phyloP scores from a whole-genome alignment of 1,284 basidiomycete species.

The Sanghuangporus weigelae region DNA sequence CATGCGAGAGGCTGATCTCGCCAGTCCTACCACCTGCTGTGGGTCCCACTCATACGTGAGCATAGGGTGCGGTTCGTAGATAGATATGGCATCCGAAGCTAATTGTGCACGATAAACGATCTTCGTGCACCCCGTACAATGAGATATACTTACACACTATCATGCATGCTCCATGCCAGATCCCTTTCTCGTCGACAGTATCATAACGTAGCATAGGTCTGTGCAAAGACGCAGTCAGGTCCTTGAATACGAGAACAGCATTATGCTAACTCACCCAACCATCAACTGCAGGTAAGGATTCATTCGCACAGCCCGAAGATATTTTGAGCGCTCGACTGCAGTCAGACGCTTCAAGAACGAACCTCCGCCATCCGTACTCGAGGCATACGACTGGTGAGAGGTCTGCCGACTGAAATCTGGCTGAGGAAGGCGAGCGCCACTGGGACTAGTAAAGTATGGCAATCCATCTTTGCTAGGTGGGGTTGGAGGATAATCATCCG shows the following conservation, averaged over 20 bases:
- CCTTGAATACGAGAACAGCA: not conserved
- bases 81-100: constrained; percentile 75
- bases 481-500: constrained; percentile 26
- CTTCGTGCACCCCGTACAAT: not conserved
- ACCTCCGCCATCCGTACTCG: not conserved
- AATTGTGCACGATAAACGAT: not conserved
- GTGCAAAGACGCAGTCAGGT: constrained; percentile 36
- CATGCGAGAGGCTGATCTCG: constrained; percentile 19
- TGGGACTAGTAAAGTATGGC: constrained; percentile 9
- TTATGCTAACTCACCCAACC: constrained; percentile 23
- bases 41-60: constrained; percentile 80
- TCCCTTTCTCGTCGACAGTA: constrained; percentile 68
- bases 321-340: constrained; percentile 58
- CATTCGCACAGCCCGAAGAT: constrained; percentile 55
- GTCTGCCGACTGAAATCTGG: constrained; percentile 33
- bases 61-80: constrained; percentile 72
- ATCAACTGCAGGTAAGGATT: constrained; percentile 47
- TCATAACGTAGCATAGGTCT: constrained; percentile 85
- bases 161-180: constrained; percentile 87
- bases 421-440: constrained; percentile 20
- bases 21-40: constrained; percentile 27
- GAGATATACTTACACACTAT: constrained; percentile 63
- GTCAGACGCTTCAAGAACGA: constrained; percentile 30
- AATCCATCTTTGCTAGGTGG: constrained; percentile 15
- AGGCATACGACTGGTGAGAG: constrained; percentile 26